A percentile compares a stretch with the other conserved stretches of the same genome.
These are phyloP conservation scores for Tetrahymena malaccensis DNA, from an alignment of 73 alveolate species.

Conservation along the genomic window DNA sequence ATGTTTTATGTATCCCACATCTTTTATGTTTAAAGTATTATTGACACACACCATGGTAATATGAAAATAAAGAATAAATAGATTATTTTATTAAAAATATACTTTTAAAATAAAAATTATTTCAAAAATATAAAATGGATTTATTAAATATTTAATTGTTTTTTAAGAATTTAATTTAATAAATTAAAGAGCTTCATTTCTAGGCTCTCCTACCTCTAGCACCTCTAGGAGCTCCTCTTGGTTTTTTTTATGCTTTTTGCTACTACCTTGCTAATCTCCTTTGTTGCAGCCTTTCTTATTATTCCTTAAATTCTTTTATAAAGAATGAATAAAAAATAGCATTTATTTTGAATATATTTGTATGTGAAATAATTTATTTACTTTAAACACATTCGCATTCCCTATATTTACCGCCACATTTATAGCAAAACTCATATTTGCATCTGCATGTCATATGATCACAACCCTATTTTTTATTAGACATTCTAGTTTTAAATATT, in stretches of 20 bases:
- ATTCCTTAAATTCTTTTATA: not conserved
- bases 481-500: not conserved
- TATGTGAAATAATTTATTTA: not conserved
- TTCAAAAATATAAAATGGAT: too few relatives aligned
- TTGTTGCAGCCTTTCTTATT: not conserved
- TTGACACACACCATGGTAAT: too few relatives aligned
- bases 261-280: not conserved
- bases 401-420: slow-evolving; percentile 49
- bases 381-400: slow-evolving; percentile 30
- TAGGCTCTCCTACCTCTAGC: not conserved
- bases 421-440: slow-evolving; percentile 54
- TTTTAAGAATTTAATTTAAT: too few relatives aligned
- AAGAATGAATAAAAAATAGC: not conserved
- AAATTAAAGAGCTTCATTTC: not conserved
- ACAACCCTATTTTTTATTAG: slow-evolving; percentile 4
- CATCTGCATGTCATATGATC: slow-evolving; percentile 60
- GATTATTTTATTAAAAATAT: too few relatives aligned
- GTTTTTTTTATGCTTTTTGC: not conserved
- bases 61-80: too few relatives aligned
- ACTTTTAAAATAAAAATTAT: too few relatives aligned
- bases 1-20: too few relatives aligned
- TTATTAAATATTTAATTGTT: too few relatives aligned
- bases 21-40: too few relatives aligned
- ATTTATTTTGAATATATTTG: not conserved
- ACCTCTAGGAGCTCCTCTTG: not conserved